Conservation (phyloP, 441 rosid species). For the Syzygium syzygioides region DNA sequence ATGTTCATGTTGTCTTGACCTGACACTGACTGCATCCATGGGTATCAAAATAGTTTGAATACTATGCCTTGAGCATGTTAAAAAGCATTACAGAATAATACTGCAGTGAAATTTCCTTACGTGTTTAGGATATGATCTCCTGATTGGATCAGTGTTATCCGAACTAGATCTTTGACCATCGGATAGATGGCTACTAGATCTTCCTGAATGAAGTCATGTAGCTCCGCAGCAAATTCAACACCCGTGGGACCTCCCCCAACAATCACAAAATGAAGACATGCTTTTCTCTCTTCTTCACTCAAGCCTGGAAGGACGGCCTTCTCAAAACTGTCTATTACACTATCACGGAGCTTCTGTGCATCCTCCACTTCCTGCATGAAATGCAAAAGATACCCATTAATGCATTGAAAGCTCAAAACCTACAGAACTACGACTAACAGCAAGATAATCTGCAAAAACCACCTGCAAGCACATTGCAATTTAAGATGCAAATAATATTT, state of each 20-base stretch:
- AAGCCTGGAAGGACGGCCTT: conserved; percentile 74
- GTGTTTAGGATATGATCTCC: conserved; percentile 90
- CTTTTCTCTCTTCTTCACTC: conserved; percentile 69
- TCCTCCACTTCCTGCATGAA: conserved; percentile 77
- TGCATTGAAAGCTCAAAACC: not conserved
- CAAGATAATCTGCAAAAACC: not conserved
- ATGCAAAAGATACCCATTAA: not conserved
- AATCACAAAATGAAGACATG: conserved; percentile 77
- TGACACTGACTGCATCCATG: not conserved
- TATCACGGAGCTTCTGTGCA: conserved; percentile 77
- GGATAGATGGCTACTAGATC: conserved; percentile 70
- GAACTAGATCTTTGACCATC: conserved; percentile 61
- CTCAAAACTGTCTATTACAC: conserved; percentile 80
- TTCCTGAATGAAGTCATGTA: conserved; percentile 77
- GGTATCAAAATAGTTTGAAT: not conserved
- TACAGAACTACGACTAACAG: not conserved
- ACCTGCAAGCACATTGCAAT: not conserved
- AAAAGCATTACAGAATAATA: not conserved
- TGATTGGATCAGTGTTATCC: conserved; percentile 73
- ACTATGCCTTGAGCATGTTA: not conserved
- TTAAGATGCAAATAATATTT: not conserved
- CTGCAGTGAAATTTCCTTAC: conserved; percentile 31
- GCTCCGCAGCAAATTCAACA: conserved; percentile 94
- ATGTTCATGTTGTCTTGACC: not conserved
- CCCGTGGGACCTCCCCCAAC: conserved; percentile 99